Evolutionary conservation across 2,329 filamentous ascomycete species (phyloP).

Genomic region (Sporothrix euskadiensis): DNA sequence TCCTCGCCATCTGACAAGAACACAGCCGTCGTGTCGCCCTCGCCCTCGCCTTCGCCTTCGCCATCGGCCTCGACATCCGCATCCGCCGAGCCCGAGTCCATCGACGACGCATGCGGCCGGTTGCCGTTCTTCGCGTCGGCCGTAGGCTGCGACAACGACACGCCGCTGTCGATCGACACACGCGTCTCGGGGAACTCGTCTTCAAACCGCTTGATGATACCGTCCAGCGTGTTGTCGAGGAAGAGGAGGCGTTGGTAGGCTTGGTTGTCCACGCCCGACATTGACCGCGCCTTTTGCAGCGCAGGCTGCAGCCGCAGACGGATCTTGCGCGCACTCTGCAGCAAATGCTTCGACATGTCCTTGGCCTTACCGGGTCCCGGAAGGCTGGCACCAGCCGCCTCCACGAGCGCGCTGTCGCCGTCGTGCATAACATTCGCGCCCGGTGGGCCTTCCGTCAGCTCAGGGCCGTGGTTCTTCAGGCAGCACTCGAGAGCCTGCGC

Average conservation of each 20-base stretch:
- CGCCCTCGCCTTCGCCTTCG: constrained; percentile 21
- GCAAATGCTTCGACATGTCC: constrained; percentile 88
- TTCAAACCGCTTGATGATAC: constrained; percentile 94
- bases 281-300: constrained; percentile 69
- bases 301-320: constrained; percentile 79
- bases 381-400: constrained; percentile 19
- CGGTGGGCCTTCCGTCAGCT: constrained; percentile 54
- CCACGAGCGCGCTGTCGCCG: constrained; percentile 47
- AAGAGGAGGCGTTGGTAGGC: constrained; percentile 80
- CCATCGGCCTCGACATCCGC: constrained; percentile 3
- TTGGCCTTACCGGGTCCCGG: constrained; percentile 67
- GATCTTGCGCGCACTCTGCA: constrained; percentile 87
- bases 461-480: constrained; percentile 74
- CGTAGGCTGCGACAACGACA: constrained; percentile 35
- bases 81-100: constrained; percentile 26
- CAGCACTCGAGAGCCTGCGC: constrained; percentile 93
- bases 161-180: constrained; percentile 40
- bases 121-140: constrained; percentile 13
- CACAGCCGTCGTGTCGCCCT: constrained; percentile 39
- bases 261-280: constrained; percentile 65
- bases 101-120: constrained; percentile 33
- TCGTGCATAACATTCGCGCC: constrained; percentile 52
- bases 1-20: constrained; percentile 51
- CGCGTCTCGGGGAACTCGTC: constrained; percentile 93
- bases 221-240: constrained; percentile 82